Evolutionary conservation across 2,329 filamentous ascomycete species (phyloP), one percentile per base, ranked within the genome.

Genomic region (Aspergillus carbonarius): DNA sequence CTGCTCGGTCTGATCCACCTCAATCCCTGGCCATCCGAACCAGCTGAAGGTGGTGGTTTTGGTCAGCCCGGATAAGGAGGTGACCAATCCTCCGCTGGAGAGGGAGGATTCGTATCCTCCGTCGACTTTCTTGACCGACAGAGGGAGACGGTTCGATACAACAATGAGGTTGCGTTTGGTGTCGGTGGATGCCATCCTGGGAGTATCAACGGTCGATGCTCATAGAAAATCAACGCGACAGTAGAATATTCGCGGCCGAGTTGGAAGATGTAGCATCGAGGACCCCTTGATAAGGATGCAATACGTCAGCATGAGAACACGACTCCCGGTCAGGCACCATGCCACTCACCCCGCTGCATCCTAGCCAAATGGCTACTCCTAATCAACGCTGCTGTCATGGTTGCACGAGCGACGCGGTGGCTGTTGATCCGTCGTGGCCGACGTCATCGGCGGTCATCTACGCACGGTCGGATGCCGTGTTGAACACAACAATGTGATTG

Each of bases 11-110:
- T 85, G 82, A 59, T 95, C 90, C 40, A 96, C 86, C 74, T 96
- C 90, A 17, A 95, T 80, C 15, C 93, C 93, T 0, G 93, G 92
- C 93, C 93, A 97, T 62, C 93, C 93, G 76, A 96, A 97, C 93
- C 93, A 97, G 72, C 91, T 89, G 75, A 96, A 96, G 66, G 87
- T 90, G 18, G 91, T 96, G 4, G 90, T 89, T 77, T 96, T 96
- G 69, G 90, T 88, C 52, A 97, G 79, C 23, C 93, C 93, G 57
- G 91, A 93, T 55, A 97, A 81, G 20, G 93, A 92, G 27, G 91
- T 96, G 68, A 97, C 93, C 20, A 97, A 85, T 12, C 93, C 93
- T 57, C 93, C 93, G 10, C 93, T 96, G 46, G 92, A 96, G 84
- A 96, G 91, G 70, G 87, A 89, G 74, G 96, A 93, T 68, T 86